Evolutionary conservation across 305 asterid genomes (phyloP), one percentile per base, ranked within the genome.

Genomic region (Caryopteris hybrid): DNA sequence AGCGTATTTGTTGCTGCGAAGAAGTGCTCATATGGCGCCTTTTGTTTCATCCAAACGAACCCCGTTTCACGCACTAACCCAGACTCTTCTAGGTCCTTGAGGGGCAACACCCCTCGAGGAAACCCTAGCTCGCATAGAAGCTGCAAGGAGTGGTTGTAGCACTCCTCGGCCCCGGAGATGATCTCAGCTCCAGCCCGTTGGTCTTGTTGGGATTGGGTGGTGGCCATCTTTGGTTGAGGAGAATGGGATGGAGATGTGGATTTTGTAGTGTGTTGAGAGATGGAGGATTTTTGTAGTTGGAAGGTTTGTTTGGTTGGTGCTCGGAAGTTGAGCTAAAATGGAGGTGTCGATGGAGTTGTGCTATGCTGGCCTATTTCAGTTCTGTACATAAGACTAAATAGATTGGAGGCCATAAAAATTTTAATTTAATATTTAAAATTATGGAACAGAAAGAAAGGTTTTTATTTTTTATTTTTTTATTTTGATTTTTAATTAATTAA

Each of bases 21-120:
- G 77, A 82, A 87, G 42, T 94, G 99, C 76, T 91, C 87, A 50
- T 82, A 94, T 0, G 90, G 83, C 6, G 89, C 85, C 83, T 85
- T 91, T 12, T 86, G 96, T 62, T 81, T 94, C 99, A 94, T 94
- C 99, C 97, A 91, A 6, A 91, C 87, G 53, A 72, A 91, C 5
- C 97, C 96, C 6, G 99, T 91, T 33, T 79, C 91, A 0, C 74
- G 85, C 12, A 87, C 96, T n/a, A 83, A 34, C n/a, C 99, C 96
- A 18, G 97, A 94, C 69, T 91, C 99, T 57, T 80, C 93, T 10
- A 94, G 92, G 76, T 91, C 86, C 72, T 91, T 81, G 13, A 94
- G 89, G 16, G 96, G 97, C 0, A 93, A 85, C 38, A 86, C 86
- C 27, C 97, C 99, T 52, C 59, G 71, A 0, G 99, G 97, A 41